phyloP scores from a whole-genome alignment of 1,284 basidiomycete genomes.

The Ceratobasidium theobromae region DNA sequence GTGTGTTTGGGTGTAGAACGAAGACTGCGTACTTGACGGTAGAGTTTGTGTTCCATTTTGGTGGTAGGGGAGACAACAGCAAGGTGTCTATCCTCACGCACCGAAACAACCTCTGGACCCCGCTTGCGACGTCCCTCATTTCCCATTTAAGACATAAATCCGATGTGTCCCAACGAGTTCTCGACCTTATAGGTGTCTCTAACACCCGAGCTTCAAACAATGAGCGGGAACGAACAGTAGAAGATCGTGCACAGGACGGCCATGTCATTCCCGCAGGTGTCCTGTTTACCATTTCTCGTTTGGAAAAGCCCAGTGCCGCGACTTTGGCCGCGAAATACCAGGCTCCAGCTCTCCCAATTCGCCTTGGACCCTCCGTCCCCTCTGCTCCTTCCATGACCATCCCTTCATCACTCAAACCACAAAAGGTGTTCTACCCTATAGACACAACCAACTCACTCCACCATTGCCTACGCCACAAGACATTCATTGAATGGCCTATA shows the following conservation, averaged over 20 bases:
- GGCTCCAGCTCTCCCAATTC: slow-evolving; percentile 17
- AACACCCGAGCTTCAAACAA: slow-evolving; percentile 36
- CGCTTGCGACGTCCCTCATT: slow-evolving; percentile 45
- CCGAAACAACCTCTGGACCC: slow-evolving; percentile 54
- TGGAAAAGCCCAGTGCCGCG: slow-evolving; percentile 31
- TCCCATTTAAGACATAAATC: slow-evolving; percentile 26
- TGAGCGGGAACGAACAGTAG: too few species aligned
- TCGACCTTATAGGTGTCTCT: slow-evolving; percentile 48
- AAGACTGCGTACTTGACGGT: slow-evolving; percentile 69
- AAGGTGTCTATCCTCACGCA: slow-evolving; percentile 61
- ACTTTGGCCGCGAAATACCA: slow-evolving; percentile 6
- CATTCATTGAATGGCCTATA: slow-evolving; percentile 79
- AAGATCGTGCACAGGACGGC: too few species aligned
- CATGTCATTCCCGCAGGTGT: neutral
- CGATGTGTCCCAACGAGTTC: slow-evolving; percentile 27
- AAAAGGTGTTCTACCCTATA: slow-evolving; percentile 57
- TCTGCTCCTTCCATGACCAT: slow-evolving; percentile 38
- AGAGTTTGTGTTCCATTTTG: slow-evolving; percentile 64
- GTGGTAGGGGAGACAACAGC: slow-evolving; percentile 46
- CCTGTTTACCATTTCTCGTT: slow-evolving; percentile 34
- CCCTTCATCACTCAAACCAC: slow-evolving; percentile 36
- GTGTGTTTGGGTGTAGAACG: slow-evolving; percentile 54
- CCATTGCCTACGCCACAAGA: slow-evolving; percentile 55
- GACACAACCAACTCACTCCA: slow-evolving; percentile 54
- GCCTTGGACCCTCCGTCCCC: slow-evolving; percentile 1